Conservation (phyloP, 805 yeast species). For the Saccharomycopsis malanga region DNA sequence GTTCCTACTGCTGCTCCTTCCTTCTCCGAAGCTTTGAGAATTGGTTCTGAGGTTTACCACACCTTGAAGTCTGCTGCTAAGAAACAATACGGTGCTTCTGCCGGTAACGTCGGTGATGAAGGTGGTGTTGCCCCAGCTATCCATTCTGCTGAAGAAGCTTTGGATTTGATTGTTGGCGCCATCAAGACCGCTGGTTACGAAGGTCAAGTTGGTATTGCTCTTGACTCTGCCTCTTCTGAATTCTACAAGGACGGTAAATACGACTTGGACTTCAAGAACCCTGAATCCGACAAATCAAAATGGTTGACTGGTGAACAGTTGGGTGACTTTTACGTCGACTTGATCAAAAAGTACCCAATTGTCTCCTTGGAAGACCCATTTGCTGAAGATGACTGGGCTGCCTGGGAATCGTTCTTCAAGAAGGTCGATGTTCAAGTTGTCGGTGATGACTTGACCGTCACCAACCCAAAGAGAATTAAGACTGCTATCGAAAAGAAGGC, state of each 20-base stretch:
- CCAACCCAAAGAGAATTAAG: constrained; percentile 92
- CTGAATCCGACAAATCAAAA: constrained; percentile 81
- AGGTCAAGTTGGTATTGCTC: constrained; percentile 85
- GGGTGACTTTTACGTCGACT: constrained; percentile 73
- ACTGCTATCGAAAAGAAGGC: constrained; percentile 96
- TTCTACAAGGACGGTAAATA: constrained; percentile 95
- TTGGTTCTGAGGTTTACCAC: constrained; percentile 98
- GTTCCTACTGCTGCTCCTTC: constrained; percentile 88
- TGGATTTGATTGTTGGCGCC: constrained; percentile 86
- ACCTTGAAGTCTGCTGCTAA: constrained; percentile 86
- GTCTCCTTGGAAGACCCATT: constrained; percentile 98
- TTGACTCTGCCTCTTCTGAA: constrained; percentile 97
- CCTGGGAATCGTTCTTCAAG: constrained; percentile 86
- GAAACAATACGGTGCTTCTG: constrained; percentile 94
- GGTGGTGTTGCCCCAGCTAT: constrained; percentile 99
- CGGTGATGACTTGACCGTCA: constrained; percentile 97
- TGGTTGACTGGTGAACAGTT: constrained; percentile 87
- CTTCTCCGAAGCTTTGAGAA: constrained; percentile 93
- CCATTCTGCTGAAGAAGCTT: constrained; percentile 91
- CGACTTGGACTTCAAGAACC: constrained; percentile 98
- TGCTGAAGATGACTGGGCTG: constrained; percentile 99
- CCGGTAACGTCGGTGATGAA: constrained; percentile 99
- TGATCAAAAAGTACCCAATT: constrained; percentile 90
- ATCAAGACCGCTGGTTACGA: constrained; percentile 93
- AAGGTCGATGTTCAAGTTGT: constrained; percentile 81